Evolutionary conservation across 2,329 filamentous ascomycete species (phyloP).

Genomic region (Tolypocladium inflatum): DNA sequence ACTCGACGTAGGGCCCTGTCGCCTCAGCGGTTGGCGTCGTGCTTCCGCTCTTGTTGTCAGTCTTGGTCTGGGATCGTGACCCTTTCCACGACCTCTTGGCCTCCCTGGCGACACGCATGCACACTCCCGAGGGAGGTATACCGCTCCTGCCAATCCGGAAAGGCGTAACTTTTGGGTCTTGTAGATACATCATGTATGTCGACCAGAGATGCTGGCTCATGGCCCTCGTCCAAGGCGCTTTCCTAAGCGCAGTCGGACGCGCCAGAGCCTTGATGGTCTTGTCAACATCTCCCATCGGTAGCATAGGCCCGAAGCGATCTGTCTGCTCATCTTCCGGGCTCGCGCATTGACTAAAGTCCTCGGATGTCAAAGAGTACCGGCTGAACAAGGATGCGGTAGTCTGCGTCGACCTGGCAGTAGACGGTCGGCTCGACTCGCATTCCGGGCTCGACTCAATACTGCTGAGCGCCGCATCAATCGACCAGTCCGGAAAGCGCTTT

Average conservation of each 20-base stretch:
- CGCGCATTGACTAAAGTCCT: constrained; percentile 41
- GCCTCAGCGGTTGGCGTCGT: constrained; percentile 43
- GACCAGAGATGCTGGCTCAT: constrained; percentile 60
- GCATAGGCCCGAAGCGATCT: constrained; percentile 13
- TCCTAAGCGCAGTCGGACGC: constrained; percentile 27
- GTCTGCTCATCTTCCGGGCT: constrained; percentile 34
- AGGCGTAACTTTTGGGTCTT: constrained; percentile 58
- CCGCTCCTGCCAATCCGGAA: constrained; percentile 54
- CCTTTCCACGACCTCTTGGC: constrained; percentile 60
- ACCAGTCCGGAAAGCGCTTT: constrained; percentile 48
- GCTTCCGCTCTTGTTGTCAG: constrained; percentile 38
- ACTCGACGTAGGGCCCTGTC: constrained; percentile 42
- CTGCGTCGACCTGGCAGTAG: constrained; percentile 49
- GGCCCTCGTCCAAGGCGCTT: constrained; percentile 52
- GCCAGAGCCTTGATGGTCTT: constrained; percentile 18
- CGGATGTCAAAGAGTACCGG: constrained; percentile 44
- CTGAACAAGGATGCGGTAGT: constrained; percentile 50
- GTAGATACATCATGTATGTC: constrained; percentile 54
- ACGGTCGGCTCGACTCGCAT: constrained; percentile 49
- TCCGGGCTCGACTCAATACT: constrained; percentile 50
- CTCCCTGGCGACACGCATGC: constrained; percentile 54
- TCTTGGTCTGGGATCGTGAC: constrained; percentile 29
- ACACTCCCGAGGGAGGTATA: constrained; percentile 56
- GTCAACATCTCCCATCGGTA: constrained; percentile 17
- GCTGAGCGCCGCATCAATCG: constrained; percentile 45